Evolutionary conservation across 208 protist species (phyloP).

Genomic region (Leishmania gerbilli): DNA sequence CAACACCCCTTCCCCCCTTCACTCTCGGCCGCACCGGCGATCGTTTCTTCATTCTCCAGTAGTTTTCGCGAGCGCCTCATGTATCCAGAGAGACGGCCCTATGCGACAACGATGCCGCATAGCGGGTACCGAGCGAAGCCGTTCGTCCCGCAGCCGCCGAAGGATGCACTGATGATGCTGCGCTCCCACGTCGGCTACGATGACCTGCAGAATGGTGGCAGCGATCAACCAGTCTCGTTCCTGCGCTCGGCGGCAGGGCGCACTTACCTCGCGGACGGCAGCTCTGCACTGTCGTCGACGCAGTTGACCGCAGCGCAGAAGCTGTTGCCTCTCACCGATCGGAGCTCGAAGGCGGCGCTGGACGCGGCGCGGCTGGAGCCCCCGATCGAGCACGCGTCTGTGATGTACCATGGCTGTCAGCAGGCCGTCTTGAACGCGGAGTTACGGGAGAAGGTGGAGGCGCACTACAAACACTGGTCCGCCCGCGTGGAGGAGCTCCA

Average conservation of each 20-base stretch:
- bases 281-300: background rate
- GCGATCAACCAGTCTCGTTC: background rate
- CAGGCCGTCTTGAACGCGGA: constrained; percentile 78
- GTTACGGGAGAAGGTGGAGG: constrained; percentile 65
- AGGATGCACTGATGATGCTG: constrained; percentile 62
- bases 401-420: constrained; percentile 78
- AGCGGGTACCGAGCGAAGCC: constrained; percentile 70
- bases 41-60: background rate
- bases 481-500: constrained; percentile 46
- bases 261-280: constrained; percentile 16
- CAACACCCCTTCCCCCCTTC: background rate
- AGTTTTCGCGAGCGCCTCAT: background rate
- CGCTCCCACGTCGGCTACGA: constrained; percentile 65
- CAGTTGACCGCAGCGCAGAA: constrained; percentile 10
- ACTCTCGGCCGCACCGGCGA: background rate
- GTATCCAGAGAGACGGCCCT: constrained; percentile 76
- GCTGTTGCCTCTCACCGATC: constrained; percentile 14
- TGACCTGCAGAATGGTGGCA: constrained; percentile 19
- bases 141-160: constrained; percentile 37
- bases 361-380: constrained; percentile 34
- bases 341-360: constrained; percentile 36
- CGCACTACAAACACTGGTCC: constrained; percentile 47
- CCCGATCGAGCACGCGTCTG: constrained; percentile 53
- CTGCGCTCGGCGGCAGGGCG: constrained; percentile 15
- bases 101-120: constrained; percentile 59